phyloP scores from a whole-genome alignment of 371 early-diverging fungal species.

The Chytridium lagenaria region DNA sequence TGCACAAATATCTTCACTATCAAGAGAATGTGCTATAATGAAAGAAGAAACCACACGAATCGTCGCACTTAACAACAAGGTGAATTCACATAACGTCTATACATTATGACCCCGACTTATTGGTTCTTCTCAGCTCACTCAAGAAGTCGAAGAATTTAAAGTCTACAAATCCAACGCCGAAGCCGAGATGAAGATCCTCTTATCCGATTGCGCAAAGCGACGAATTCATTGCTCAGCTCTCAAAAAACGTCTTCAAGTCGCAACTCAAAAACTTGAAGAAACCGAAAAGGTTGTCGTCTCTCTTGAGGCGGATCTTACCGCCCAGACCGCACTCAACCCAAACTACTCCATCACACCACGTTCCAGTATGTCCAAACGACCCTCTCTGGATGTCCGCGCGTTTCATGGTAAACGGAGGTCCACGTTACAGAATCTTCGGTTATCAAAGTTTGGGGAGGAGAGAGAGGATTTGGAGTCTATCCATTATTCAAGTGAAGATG shows the following conservation, averaged over 20 bases:
- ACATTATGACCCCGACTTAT: neutral
- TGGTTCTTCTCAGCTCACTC: neutral
- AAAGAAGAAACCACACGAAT: conserved; percentile 34
- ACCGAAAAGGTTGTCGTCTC: neutral
- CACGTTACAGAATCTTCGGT: neutral
- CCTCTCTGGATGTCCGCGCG: neutral
- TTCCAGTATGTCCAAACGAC: neutral
- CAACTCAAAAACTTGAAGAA: conserved; percentile 7
- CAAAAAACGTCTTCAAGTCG: conserved; percentile 24
- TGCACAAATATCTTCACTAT: conserved; percentile 27
- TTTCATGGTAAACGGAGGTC: neutral
- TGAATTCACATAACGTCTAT: neutral
- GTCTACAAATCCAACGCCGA: conserved; percentile 27
- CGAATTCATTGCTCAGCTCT: conserved; percentile 32
- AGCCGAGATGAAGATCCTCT: conserved; percentile 33
- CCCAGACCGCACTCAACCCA: neutral
- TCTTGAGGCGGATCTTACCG: conserved; percentile 1
- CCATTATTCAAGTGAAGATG: neutral
- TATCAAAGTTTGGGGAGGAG: neutral
- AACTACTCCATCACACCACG: neutral
- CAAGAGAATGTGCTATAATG: conserved; percentile 35
- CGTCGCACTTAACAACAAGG: conserved; percentile 32
- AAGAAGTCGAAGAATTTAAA: conserved; percentile 30
- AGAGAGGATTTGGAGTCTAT: neutral
- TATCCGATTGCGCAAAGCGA: conserved; percentile 38